phyloP scores from a whole-genome alignment of 148 eudicot species.

The Beta vulgaris region DNA sequence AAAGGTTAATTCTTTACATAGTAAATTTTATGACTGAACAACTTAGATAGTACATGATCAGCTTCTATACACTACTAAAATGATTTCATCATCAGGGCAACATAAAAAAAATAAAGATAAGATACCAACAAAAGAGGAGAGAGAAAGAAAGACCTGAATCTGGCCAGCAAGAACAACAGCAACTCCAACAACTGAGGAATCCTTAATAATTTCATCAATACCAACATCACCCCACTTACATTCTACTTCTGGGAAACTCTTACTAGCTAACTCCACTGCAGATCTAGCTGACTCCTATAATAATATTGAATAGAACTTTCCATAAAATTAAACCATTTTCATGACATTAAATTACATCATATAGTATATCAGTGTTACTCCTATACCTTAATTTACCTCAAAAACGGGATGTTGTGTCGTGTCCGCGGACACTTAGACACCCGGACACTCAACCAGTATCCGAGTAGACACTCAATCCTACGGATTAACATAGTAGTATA shows the following conservation, averaged over 20 bases:
- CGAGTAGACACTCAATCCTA: too few species aligned
- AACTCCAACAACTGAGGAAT: conserved; percentile 62
- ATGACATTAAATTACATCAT: neutral
- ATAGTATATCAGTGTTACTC: neutral
- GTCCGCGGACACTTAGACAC: too few species aligned
- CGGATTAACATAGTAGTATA: too few species aligned
- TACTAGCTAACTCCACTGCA: conserved; percentile 69
- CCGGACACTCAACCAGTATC: too few species aligned
- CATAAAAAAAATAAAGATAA: neutral
- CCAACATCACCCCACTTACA: conserved; percentile 83
- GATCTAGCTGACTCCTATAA: conserved; percentile 82
- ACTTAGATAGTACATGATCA: neutral
- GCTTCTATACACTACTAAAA: neutral
- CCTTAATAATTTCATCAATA: conserved; percentile 67
- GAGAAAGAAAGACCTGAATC: conserved; percentile 53
- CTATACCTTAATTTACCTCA: too few species aligned
- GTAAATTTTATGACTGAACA: neutral
- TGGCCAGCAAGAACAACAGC: conserved; percentile 97
- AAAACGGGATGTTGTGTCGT: too few species aligned
- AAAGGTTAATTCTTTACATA: conserved; percentile 10
- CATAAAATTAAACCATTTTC: neutral
- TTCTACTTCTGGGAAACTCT: conserved; percentile 67
- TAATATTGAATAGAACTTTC: too few species aligned
- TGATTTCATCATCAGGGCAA: conserved; percentile 7
- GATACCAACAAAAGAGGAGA: neutral